These are phyloP conservation scores for Pythium sukuiense DNA, from an alignment of 352 stramenopile species.

Conservation along the genomic window DNA sequence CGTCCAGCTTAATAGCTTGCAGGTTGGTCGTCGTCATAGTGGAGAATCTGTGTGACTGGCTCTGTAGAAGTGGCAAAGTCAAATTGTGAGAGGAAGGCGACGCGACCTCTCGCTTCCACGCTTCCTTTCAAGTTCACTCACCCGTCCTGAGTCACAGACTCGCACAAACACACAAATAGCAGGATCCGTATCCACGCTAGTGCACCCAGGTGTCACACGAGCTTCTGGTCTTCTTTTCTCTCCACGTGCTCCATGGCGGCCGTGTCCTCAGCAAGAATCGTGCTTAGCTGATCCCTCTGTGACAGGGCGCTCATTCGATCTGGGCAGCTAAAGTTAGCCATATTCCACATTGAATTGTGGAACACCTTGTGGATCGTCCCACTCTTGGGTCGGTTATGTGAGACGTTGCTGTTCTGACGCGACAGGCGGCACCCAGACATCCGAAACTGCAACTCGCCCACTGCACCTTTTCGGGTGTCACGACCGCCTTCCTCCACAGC, in stretches of 20 bases:
- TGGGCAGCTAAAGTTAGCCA: slow-evolving; percentile 28
- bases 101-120: background rate
- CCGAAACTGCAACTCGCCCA: background rate
- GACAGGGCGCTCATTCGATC: background rate
- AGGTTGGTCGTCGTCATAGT: slow-evolving; percentile 13
- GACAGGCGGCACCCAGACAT: background rate
- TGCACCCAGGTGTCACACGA: background rate
- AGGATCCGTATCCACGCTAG: slow-evolving; percentile 1
- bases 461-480: background rate
- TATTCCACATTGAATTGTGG: slow-evolving; percentile 24
- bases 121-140: background rate
- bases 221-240: background rate
- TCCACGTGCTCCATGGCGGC: slow-evolving; percentile 1
- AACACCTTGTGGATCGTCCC: background rate
- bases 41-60: background rate
- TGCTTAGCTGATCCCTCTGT: slow-evolving; percentile 1
- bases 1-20: slow-evolving; percentile 25
- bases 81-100: background rate
- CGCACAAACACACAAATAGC: background rate
- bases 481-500: background rate
- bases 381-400: slow-evolving; percentile 5
- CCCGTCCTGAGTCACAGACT: background rate
- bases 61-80: background rate
- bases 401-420: slow-evolving; percentile 15
- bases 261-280: background rate